Base-by-base conservation (phyloP, 2,329 filamentous ascomycete genomes). In the Nemania sp. region DNA sequence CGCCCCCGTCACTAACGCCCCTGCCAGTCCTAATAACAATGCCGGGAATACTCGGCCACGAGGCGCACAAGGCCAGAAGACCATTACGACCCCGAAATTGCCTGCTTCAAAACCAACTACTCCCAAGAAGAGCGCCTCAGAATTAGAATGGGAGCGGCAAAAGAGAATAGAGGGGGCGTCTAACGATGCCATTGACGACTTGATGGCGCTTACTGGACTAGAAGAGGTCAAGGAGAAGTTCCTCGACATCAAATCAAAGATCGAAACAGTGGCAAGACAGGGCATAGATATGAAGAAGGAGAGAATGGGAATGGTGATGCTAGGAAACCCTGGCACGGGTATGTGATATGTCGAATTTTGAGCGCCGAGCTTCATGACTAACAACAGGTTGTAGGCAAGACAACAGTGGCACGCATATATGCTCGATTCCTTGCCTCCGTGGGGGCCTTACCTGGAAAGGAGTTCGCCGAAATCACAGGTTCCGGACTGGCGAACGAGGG, bases 321-420 rank as follows among this genome's bases (percentile, higher is more conserved):
- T 90, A 0, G 89, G 89, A 0, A 91, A 90, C 73, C 88, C 89
- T 1, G 88, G 89, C 3, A 90, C 88, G 66, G 88, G 87, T 85
- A 80, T 73, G 75, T 61, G 24, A 27, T 22, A 18, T 29, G n/a
- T 11, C 7, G 8, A 13, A 2, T 20, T 47, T 4, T n/a, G 11
- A 43, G 22, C n/a, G 32, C 20, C 20, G 13, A 27, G 26, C 26
- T 35, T 60, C 41, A 41, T 20, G 47, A n/a, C 11, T 62, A 13
- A 59, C 41, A 6, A 52, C 29, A 15, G 2, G 3, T 27, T 18
- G 29, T 35, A 85, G 87, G 89, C 0, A 94, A 94, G 80, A 95
- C 92, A 0, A 94, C 92, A 0, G 89, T 94, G 0, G 92, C 92
- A 0, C 84, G 92, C 0, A 79, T 92, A 0, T 94, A 93, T 65